Evolutionary conservation across 495 filamentous ascomycete species (phyloP).

Genomic region (Talaromyces trachyspermus): DNA sequence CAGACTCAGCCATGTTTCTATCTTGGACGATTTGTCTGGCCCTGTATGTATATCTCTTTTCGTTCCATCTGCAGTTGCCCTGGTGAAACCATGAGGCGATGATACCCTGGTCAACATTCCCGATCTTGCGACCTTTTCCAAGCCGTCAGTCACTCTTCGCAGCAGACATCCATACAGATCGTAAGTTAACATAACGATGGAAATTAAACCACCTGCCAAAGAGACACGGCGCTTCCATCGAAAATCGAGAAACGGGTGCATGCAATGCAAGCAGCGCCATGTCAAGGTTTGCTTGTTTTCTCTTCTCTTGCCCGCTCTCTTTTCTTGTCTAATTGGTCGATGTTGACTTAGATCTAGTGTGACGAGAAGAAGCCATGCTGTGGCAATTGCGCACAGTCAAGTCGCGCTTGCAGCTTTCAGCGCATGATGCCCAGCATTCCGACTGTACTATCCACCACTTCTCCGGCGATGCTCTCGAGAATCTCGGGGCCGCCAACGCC

Average conservation of each 20-base stretch:
- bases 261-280: constrained; percentile 33
- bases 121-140: too few relatives aligned
- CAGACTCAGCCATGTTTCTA: too few relatives aligned
- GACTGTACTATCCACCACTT: not conserved
- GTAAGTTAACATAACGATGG: not conserved
- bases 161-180: too few relatives aligned
- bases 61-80: too few relatives aligned
- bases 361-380: constrained; percentile 17
- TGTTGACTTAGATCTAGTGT: constrained; percentile 13
- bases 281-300: constrained; percentile 20
- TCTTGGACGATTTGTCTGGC: too few relatives aligned
- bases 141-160: too few relatives aligned
- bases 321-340: too few relatives aligned
- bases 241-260: constrained; percentile 33
- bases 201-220: not conserved
- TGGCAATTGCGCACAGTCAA: constrained; percentile 13
- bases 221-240: constrained; percentile 26
- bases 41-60: too few relatives aligned
- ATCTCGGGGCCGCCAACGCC: not conserved
- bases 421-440: constrained; percentile 2
- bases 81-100: too few relatives aligned
- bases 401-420: not conserved
- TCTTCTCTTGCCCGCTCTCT: constrained; percentile 5
- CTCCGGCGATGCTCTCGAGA: not conserved
- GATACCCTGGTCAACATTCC: too few relatives aligned